Evolutionary conservation across 495 filamentous ascomycete genomes (phyloP), one percentile per base, ranked within the genome.

Genomic region (Letharia lupina): DNA sequence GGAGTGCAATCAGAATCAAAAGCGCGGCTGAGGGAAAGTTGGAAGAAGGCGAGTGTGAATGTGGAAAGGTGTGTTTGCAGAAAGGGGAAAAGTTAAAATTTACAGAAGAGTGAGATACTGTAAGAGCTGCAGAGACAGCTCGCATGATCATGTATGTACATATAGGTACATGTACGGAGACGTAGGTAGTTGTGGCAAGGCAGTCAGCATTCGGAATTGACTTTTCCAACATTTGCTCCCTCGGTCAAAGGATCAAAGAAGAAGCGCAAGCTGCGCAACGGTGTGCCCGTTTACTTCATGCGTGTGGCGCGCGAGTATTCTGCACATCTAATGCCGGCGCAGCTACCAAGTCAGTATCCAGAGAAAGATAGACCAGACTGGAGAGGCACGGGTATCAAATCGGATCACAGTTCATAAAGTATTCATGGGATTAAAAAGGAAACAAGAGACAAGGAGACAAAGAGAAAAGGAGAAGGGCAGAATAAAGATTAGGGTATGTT

Each of bases 221-320:
- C 48, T 50, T 50, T 50, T 50, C 48, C 48, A 50, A 50, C 48
- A 11, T 50, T 50, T 28, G 9, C 23, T 28, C 23, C 23, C 23
- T 28, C 23, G 23, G 23, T 28, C 23, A 28, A 28, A 28, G 23
- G 47, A 3, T 48, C 47, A n/a, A 23, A 11, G 18, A 16, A 8
- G 18, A 47, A 20, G 15, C 18, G 23, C 23, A 28, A 28, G 1
- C 23, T 28, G 23, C 23, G 23, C 23, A 50, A 5, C n/a, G 20
- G 8, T n/a, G 20, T n/a, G 47, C 18, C n/a, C n/a, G 48, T 50
- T 23, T 50, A 10, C 12, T 28, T 50, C 9, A 4, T 50, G 40
- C 50, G 50, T 33, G 50, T 54, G 50, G 50, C 50, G 50, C 50
- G 50, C 50, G 50, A 54, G 50, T 15, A 54, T 16, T 50, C n/a